Evolutionary conservation across 345 rosid species (phyloP).

Genomic region (Bruguiera gymnorhiza): DNA sequence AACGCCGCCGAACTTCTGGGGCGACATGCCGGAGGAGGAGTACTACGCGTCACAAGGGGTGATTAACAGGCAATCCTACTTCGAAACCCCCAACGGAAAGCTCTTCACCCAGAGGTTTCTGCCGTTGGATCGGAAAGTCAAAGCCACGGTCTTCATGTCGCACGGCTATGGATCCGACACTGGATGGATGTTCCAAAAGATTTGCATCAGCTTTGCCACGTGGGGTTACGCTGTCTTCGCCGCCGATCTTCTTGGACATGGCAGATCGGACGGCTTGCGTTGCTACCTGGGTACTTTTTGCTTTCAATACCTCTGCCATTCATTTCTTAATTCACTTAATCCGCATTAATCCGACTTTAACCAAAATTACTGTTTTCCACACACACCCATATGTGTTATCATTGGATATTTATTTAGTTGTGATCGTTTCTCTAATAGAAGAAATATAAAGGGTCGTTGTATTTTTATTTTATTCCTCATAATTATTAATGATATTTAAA

Average conservation of each 20-base stretch:
- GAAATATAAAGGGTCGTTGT: too few relatives aligned
- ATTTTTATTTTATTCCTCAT: too few relatives aligned
- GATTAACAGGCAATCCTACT: constrained; percentile 62
- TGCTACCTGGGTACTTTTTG: constrained; percentile 68
- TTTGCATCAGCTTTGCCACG: constrained; percentile 59
- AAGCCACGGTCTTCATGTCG: constrained; percentile 74
- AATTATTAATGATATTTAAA: too few relatives aligned
- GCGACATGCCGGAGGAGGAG: constrained; percentile 80
- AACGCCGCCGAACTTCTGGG: constrained; percentile 74
- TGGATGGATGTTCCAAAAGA: constrained; percentile 91
- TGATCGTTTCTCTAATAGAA: too few relatives aligned
- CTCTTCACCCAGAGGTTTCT: constrained; percentile 78
- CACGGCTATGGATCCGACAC: constrained; percentile 96
- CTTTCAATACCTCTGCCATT: too few relatives aligned
- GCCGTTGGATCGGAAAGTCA: constrained; percentile 66
- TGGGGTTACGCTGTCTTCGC: constrained; percentile 99
- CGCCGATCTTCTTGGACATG: constrained; percentile 95
- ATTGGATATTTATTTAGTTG: too few relatives aligned
- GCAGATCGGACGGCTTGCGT: constrained; percentile 87
- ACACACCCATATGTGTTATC: too few relatives aligned
- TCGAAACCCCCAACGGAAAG: constrained; percentile 81
- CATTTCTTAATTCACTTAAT: too few relatives aligned
- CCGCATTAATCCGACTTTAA: too few relatives aligned
- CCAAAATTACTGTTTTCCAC: too few relatives aligned
- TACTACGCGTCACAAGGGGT: constrained; percentile 86